Evolutionary conservation across 306 rosid genomes (phyloP), one percentile per base, ranked within the genome.

Genomic region (Rosa persica): DNA sequence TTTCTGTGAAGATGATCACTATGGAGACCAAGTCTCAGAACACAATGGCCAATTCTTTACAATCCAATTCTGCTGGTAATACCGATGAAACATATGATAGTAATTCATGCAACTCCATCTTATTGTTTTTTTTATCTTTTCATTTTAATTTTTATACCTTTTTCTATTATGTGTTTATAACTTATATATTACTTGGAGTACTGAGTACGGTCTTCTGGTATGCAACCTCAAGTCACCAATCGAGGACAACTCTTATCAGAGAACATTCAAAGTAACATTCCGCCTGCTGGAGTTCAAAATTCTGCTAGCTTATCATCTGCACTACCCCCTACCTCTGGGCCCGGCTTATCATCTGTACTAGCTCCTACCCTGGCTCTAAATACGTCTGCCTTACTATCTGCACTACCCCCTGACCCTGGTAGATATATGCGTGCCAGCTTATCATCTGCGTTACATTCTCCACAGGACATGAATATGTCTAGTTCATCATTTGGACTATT

Each of bases 191-290:
- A 42, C 52, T 81, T 76, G 81, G 81, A 3, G 54, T 48, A 48
- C 15, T 4, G 54, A 55, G 58, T 76, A 90, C 96, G 91, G 70
- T 77, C 86, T 43, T 87, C 85, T 52, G 76, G 70, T 81, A 79
- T 87, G 84, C 95, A 65, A 82, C 17, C 94, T 69, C 94, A 87
- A 82, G 83, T 79, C 75, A 85, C 77, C 76, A 92, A 84, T 81
- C 89, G 79, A 64, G 97, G 92, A 78, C 94, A 87, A 80, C 72
- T 87, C 79, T 76, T 87, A 39, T 70, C 96, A 20, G 97, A 90
- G 60, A 92, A 81, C 66, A 84, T 92, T 74, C 97, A 84, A 78
- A 94, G 83, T 79, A 86, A 67, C 54, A 81, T 80, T 83, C 75
- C 85, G 12, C 36, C 91, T 78, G 87, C 81, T 52, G 86, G 80